Base-by-base conservation (phyloP, 805 yeast genomes). In the Pichia insulana region DNA sequence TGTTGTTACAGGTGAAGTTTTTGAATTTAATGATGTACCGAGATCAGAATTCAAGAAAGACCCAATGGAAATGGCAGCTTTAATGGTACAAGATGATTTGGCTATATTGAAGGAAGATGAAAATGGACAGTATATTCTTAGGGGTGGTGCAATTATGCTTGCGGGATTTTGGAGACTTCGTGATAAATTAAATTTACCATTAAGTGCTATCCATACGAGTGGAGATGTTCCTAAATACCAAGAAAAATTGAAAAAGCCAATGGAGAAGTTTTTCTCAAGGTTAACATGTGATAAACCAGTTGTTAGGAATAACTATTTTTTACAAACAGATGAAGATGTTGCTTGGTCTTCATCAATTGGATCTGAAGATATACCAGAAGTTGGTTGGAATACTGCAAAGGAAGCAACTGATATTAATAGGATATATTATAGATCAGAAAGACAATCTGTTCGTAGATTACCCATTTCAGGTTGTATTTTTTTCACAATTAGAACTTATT, bases 91-190 rank as follows among this genome's bases (percentile, higher is more conserved):
- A 57, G 86, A 80, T 57, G 86, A 80, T 55, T 59, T 79, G 40
- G 86, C 85, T 4, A 65, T 80, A 18, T 74, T 80, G 82, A 60
- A 78, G 40, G 86, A 80, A 51, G 64, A 68, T 39, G 68, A 66
- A 18, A 68, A 76, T 31, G 85, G 83, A 8, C 69, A 73, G 40
- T 79, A 77, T 53, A 62, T 62, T 28, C 63, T 80, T 42, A 73
- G 71, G 50, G 79, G 74, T 25, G 87, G 84, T 2, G 74, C 81
- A 4, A 75, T 80, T 39, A 63, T 76, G 53, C 65, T 80, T 36
- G 80, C 87, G 3, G 86, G 81, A 0, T 80, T 79, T 57, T 80
- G 86, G 86, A 66, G 83, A 54, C 67, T 80, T 34, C 68, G 61
- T 41, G 86, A 80, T 52, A 80, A 80, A 56, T 54, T 72, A 27